These are phyloP conservation scores for Ciborinia camelliae DNA, from an alignment of 2,329 filamentous ascomycete species.

Conservation along the genomic window DNA sequence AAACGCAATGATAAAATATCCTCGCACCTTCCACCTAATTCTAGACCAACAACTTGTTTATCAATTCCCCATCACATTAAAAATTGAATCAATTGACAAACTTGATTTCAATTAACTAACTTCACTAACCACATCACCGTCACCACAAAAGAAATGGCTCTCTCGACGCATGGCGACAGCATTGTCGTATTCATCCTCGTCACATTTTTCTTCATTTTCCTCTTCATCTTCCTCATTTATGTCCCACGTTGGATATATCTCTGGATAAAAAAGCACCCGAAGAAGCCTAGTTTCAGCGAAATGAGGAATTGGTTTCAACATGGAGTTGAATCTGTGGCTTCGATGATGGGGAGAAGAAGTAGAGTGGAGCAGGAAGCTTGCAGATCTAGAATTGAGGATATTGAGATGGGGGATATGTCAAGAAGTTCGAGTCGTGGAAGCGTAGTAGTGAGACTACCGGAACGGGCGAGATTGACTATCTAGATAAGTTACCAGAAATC, in stretches of 20 bases:
- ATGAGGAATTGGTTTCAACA: not conserved
- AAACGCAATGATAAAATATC: not conserved
- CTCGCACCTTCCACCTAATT: not conserved
- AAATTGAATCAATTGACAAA: not conserved
- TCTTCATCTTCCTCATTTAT: constrained; percentile 1
- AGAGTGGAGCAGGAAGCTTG: not conserved
- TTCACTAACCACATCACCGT: not conserved
- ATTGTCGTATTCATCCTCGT: not conserved
- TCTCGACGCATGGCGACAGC: constrained; percentile 2
- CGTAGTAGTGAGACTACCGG: not conserved
- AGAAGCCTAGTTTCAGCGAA: not conserved
- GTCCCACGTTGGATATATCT: not conserved
- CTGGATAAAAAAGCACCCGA: not conserved
- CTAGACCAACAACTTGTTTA: not conserved
- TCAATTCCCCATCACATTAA: not conserved
- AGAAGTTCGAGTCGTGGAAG: not conserved
- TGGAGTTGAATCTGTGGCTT: not conserved
- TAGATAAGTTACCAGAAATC: not conserved
- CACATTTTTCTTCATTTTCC: not conserved
- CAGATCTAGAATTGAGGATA: not conserved
- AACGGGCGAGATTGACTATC: not conserved
- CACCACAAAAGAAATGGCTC: not conserved
- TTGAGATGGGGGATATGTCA: not conserved
- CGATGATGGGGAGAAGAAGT: not conserved
- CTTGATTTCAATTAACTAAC: not conserved